phyloP scores from a whole-genome alignment of 2,329 filamentous ascomycete species.

The Colletotrichum tamarilloi region DNA sequence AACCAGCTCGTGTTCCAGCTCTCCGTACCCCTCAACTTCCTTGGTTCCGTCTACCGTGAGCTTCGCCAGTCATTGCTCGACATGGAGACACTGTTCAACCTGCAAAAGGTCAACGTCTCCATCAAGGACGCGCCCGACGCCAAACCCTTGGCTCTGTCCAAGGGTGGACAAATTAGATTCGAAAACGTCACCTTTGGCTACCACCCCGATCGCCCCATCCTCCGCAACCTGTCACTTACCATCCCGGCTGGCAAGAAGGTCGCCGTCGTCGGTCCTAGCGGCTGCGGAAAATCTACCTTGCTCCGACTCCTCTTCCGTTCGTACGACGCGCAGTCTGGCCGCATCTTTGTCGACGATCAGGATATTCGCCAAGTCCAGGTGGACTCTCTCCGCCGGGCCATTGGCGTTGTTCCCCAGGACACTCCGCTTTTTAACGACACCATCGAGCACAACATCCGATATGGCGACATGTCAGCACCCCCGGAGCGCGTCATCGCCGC shows the following conservation, averaged over 20 bases:
- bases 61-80: slow-evolving; percentile 93
- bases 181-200: slow-evolving; percentile 97
- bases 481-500: slow-evolving; percentile 80
- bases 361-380: slow-evolving; percentile 86
- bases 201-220: slow-evolving; percentile 84
- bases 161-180: slow-evolving; percentile 90
- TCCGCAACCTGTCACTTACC: slow-evolving; percentile 85
- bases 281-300: slow-evolving; percentile 96
- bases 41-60: slow-evolving; percentile 98
- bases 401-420: slow-evolving; percentile 97
- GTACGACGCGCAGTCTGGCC: slow-evolving; percentile 88
- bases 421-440: slow-evolving; percentile 98
- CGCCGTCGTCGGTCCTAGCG: slow-evolving; percentile 92
- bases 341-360: slow-evolving; percentile 92
- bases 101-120: slow-evolving; percentile 94
- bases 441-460: slow-evolving; percentile 94
- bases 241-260: slow-evolving; percentile 97
- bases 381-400: slow-evolving; percentile 84
- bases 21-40: slow-evolving; percentile 95
- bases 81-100: slow-evolving; percentile 98
- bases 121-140: slow-evolving; percentile 84
- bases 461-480: slow-evolving; percentile 83
- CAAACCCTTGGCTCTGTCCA: slow-evolving; percentile 75
- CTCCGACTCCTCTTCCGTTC: slow-evolving; percentile 91
- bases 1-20: slow-evolving; percentile 99